Evolutionary conservation across 768 basidiomycete species (phyloP).

Genomic region (Rhizopogon vulgaris): DNA sequence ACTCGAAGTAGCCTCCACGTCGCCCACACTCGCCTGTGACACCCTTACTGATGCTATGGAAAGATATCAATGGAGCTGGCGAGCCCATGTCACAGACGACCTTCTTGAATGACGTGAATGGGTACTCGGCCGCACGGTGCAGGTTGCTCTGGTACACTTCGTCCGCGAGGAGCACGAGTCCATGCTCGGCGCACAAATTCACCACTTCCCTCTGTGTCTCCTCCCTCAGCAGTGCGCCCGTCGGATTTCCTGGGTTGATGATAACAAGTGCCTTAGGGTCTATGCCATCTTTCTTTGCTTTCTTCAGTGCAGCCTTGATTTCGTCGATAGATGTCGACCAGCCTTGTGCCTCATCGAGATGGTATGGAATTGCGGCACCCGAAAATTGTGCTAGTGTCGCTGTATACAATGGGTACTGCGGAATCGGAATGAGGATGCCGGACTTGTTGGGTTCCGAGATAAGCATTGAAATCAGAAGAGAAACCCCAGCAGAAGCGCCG

Average conservation of each 20-base stretch:
- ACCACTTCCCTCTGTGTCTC: slow-evolving; percentile 70
- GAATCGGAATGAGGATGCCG: slow-evolving; percentile 92
- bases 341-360: slow-evolving; percentile 72
- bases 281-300: slow-evolving; percentile 56
- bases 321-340: slow-evolving; percentile 78
- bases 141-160: slow-evolving; percentile 98
- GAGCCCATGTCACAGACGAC: slow-evolving; percentile 62
- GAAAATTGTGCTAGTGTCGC: slow-evolving; percentile 84
- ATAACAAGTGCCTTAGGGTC: slow-evolving; percentile 83
- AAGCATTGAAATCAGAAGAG: slow-evolving; percentile 75
- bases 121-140: slow-evolving; percentile 56
- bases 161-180: slow-evolving; percentile 88
- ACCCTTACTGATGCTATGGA: slow-evolving; percentile 98
- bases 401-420: slow-evolving; percentile 97
- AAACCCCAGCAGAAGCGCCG: slow-evolving; percentile 94
- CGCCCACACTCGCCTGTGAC: slow-evolving; percentile 94
- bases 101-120: slow-evolving; percentile 94
- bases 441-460: slow-evolving; percentile 53
- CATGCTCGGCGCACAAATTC: slow-evolving; percentile 77
- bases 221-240: slow-evolving; percentile 76
- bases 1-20: slow-evolving; percentile 96
- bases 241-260: slow-evolving; percentile 99
- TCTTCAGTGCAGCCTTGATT: slow-evolving; percentile 60
- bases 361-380: slow-evolving; percentile 82
- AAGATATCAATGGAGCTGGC: slow-evolving; percentile 82